A percentile compares a stretch with the other conserved stretches of the same genome.
Evolutionary conservation across 352 stramenopile genomes (phyloP).

Genomic region (Phytophthora boehmeriae): DNA sequence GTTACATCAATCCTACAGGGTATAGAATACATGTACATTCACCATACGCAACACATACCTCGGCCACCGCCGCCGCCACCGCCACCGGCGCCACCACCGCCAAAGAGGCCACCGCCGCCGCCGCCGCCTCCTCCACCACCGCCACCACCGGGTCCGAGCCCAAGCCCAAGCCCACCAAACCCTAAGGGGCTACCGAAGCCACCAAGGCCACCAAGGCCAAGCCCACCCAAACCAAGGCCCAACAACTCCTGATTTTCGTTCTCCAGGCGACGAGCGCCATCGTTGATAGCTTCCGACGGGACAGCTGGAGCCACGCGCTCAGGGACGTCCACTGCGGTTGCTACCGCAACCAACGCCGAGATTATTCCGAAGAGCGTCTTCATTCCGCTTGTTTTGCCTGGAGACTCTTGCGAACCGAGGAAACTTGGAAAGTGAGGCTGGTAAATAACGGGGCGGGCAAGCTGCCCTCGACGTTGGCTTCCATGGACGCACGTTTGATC

Average conservation of each 20-base stretch:
- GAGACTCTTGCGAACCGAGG: background rate
- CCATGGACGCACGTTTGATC: too few species aligned
- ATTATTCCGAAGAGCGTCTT: constrained; percentile 19
- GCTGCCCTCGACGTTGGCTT: too few species aligned
- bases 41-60: background rate
- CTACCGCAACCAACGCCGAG: constrained; percentile 15
- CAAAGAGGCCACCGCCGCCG: constrained; percentile 4
- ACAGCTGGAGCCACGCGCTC: constrained; percentile 2
- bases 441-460: background rate
- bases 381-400: constrained; percentile 15
- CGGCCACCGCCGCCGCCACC: too few species aligned
- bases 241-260: background rate
- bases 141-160: too few species aligned
- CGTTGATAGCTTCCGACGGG: constrained; percentile 4
- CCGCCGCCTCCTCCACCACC: constrained; percentile 17
- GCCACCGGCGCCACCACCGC: too few species aligned
- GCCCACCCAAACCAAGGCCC: constrained; percentile 3
- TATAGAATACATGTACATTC: too few species aligned
- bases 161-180: too few species aligned
- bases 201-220: too few species aligned
- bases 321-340: constrained; percentile 13
- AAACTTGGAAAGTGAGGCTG: constrained; percentile 28
- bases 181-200: too few species aligned
- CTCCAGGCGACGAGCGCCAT: constrained; percentile 12
- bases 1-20: background rate